Evolutionary conservation across 768 basidiomycete species (phyloP).

Genomic region (Boletus fagicola): DNA sequence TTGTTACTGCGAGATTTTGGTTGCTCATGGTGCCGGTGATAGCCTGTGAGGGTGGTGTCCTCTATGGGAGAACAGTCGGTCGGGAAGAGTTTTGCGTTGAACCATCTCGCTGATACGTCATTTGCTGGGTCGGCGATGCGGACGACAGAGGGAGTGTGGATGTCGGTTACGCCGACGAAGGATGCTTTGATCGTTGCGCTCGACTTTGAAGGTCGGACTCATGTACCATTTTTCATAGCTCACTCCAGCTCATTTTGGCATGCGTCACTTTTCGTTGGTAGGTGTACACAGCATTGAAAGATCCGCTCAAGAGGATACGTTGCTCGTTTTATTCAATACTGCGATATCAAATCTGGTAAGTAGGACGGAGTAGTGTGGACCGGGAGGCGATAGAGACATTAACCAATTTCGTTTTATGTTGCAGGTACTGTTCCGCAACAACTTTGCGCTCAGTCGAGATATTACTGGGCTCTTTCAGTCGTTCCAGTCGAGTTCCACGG

Average conservation of each 20-base stretch:
- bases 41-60: conserved; percentile 65
- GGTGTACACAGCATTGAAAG: conserved; percentile 66
- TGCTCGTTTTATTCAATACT: conserved; percentile 63
- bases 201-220: conserved; percentile 55
- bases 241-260: neutral
- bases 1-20: accelerated
- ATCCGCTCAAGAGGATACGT: conserved; percentile 60
- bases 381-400: neutral
- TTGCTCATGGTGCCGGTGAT: neutral
- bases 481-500: conserved; percentile 56
- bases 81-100: conserved; percentile 57
- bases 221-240: neutral
- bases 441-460: conserved; percentile 60
- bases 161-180: conserved; percentile 61
- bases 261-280: neutral
- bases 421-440: conserved; percentile 64
- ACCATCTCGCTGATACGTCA: conserved; percentile 62
- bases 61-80: conserved; percentile 72
- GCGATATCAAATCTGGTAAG: conserved; percentile 59
- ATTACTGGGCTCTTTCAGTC: conserved; percentile 61
- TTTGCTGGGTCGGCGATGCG: conserved; percentile 66
- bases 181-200: conserved; percentile 54
- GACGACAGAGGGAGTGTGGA: conserved; percentile 69
- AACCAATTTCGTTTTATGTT: neutral
- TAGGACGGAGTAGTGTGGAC: conserved; percentile 26